A percentile compares a stretch with the other conserved stretches of the same genome.
Conservation (phyloP, 108 stramenopile genomes). For the Ochromonas danica region DNA sequence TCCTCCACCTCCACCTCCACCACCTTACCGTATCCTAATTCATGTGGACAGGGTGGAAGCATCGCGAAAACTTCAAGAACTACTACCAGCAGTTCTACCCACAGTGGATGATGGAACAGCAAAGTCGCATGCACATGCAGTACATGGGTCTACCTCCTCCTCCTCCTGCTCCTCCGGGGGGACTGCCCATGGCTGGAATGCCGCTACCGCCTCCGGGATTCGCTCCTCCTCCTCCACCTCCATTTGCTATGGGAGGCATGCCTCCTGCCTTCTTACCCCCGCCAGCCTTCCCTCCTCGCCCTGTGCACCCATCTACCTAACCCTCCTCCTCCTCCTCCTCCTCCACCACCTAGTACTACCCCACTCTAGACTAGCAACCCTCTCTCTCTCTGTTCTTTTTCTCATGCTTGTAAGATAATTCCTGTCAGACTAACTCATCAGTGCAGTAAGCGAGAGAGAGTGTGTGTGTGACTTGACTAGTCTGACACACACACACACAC, state of each 20-base stretch:
- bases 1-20: background rate
- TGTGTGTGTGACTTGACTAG: too few species aligned
- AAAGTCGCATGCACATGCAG: background rate
- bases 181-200: background rate
- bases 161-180: background rate
- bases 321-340: too few species aligned
- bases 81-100: conserved; percentile 47
- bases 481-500: too few species aligned
- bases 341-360: too few species aligned
- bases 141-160: background rate
- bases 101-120: conserved; percentile 3
- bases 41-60: conserved; percentile 49
- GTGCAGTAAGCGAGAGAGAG: too few species aligned
- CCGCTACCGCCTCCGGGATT: background rate
- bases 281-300: too few species aligned
- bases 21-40: background rate
- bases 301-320: too few species aligned
- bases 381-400: too few species aligned
- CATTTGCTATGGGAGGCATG: background rate
- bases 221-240: background rate
- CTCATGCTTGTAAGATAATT: too few species aligned
- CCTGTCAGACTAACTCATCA: too few species aligned
- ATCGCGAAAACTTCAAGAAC: conserved; percentile 55
- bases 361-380: too few species aligned
- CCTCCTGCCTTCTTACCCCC: too few species aligned